Percentiles rank a stretch among this genome's conserved stretches.
phyloP scores from a whole-genome alignment of 495 filamentous ascomycete genomes.

The Tuber calosporum region DNA sequence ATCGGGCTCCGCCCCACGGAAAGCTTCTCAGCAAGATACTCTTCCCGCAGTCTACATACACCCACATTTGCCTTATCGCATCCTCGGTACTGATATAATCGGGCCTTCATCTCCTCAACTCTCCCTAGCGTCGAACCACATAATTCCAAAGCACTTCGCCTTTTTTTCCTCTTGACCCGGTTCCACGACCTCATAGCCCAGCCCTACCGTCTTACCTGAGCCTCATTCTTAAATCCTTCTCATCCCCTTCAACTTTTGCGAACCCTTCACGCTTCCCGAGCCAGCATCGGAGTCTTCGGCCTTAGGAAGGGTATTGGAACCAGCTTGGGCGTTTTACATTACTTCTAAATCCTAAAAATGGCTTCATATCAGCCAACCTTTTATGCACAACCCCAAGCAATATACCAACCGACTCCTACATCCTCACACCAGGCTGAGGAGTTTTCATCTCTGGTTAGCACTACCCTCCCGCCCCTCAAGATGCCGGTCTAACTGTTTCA shows the following conservation, averaged over 20 bases:
- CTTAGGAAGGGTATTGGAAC: neutral
- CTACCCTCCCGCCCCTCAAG: neutral
- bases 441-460: slow-evolving; percentile 33
- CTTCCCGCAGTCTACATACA: neutral
- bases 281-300: slow-evolving; percentile 10
- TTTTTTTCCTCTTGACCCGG: slow-evolving; percentile 3
- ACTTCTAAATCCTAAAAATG: slow-evolving; percentile 11
- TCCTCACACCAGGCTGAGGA: slow-evolving; percentile 32
- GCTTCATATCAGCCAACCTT: slow-evolving; percentile 32
- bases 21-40: slow-evolving; percentile 13
- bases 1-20: slow-evolving; percentile 33
- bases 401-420: slow-evolving; percentile 31
- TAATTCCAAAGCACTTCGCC: slow-evolving; percentile 15
- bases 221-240: slow-evolving; percentile 20
- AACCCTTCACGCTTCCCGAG: slow-evolving; percentile 17
- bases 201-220: slow-evolving; percentile 8
- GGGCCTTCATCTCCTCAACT: slow-evolving; percentile 21
- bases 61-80: slow-evolving; percentile 27
- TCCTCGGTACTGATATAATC: slow-evolving; percentile 26
- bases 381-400: slow-evolving; percentile 27
- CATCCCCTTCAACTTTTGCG: slow-evolving; percentile 11
- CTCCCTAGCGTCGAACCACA: slow-evolving; percentile 12
- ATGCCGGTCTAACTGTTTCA: neutral
- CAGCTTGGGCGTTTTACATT: neutral
- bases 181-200: slow-evolving; percentile 11